phyloP scores from a whole-genome alignment of 2,329 filamentous ascomycete genomes.

The Microsporum ferrugineum region DNA sequence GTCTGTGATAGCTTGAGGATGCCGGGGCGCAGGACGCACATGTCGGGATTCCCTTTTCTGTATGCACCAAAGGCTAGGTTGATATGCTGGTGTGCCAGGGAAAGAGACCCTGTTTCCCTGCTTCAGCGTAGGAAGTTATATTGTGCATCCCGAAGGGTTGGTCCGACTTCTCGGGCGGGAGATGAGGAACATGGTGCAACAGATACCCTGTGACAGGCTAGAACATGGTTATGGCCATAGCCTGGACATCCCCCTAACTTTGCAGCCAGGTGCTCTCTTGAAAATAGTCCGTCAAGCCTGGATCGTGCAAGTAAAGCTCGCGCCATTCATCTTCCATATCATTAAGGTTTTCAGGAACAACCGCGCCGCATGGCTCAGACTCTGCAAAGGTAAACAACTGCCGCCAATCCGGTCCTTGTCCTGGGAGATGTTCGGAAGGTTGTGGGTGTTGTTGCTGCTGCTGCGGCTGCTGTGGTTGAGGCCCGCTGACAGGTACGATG shows the following conservation, averaged over 20 bases:
- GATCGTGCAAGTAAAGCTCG: conserved; percentile 36
- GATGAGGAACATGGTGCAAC: too few relatives aligned
- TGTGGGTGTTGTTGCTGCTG: not conserved
- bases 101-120: too few relatives aligned
- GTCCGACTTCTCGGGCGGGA: too few relatives aligned
- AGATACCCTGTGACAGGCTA: not conserved
- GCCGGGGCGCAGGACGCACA: not conserved
- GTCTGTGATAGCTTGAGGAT: too few relatives aligned
- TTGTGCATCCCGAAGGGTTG: not conserved
- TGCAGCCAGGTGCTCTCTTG: conserved; percentile 33
- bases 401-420: conserved; percentile 29
- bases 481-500: not conserved
- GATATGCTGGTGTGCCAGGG: too few relatives aligned
- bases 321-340: conserved; percentile 36
- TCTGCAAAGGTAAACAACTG: conserved; percentile 33
- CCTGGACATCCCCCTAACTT: not conserved
- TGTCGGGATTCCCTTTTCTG: not conserved
- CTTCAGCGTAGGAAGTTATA: not conserved
- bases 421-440: conserved; percentile 22
- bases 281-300: conserved; percentile 32
- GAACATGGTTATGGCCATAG: not conserved
- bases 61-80: too few relatives aligned
- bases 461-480: not conserved
- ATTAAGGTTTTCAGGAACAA: conserved; percentile 28
- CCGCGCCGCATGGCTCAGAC: conserved; percentile 27